phyloP scores from a whole-genome alignment of 1,139 yeast genomes.

The Yamadazyma trypodendri region DNA sequence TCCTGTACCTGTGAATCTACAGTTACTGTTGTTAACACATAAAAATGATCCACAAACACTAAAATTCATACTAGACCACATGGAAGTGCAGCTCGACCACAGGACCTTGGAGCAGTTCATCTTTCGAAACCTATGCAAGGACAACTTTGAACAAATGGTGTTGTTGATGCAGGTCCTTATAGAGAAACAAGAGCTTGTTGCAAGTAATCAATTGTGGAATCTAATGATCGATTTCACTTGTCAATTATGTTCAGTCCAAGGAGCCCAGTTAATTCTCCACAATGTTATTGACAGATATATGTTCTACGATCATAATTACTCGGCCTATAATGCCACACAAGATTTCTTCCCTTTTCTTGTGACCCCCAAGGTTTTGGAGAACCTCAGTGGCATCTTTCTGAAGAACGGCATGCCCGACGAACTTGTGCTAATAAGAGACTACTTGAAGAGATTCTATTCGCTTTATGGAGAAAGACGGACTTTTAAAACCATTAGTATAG shows the following conservation, averaged over 20 bases:
- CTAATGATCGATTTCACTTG: conserved; percentile 25
- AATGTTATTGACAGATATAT: conserved; percentile 30
- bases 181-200: conserved; percentile 13
- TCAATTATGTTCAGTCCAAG: conserved; percentile 26
- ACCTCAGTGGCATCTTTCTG: conserved; percentile 28
- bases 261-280: conserved; percentile 38
- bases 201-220: conserved; percentile 42
- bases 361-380: conserved; percentile 24
- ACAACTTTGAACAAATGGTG: conserved; percentile 22
- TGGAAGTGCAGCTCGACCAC: conserved; percentile 8
- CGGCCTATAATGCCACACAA: conserved; percentile 16
- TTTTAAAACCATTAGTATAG: conserved; percentile 27
- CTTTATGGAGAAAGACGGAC: conserved; percentile 27
- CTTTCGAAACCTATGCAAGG: conserved; percentile 7
- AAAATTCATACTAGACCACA: conserved; percentile 7
- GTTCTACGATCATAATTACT: conserved; percentile 19
- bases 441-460: conserved; percentile 42
- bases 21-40: conserved; percentile 6
- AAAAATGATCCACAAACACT: conserved; percentile 1
- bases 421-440: conserved; percentile 30
- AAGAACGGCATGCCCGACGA: conserved; percentile 26
- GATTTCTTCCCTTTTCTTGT: conserved; percentile 32
- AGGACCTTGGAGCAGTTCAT: conserved; percentile 21
- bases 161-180: conserved; percentile 25
- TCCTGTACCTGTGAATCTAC: conserved; percentile 4